Base-by-base conservation (phyloP, 495 filamentous ascomycete genomes). In the Aspergillus conjunctus region DNA sequence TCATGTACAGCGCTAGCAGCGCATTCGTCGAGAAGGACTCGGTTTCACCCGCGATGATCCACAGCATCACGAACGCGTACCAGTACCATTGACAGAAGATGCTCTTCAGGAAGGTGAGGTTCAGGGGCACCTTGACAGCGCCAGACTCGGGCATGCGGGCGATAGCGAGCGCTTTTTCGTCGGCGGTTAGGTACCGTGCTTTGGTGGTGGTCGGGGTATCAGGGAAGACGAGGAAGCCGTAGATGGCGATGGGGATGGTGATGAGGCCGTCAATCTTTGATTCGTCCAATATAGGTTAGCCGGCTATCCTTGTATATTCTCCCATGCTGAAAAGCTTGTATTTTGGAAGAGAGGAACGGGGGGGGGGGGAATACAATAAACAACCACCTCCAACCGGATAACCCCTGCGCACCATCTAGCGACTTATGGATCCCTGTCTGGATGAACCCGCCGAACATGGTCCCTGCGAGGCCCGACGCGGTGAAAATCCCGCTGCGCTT, bases 341-440 rank as follows among this genome's bases (percentile, higher is more conserved):
- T 10, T 39, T 39, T 8, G 34, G 34, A 37, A 1, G 43, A 3
- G n/a, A 9, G 8, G 20, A n/a, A 48, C 43, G 45, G n/a, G 30
- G 20, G 26, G 31, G 50, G n/a, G 44, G 2, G 50, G 60, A 65
- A 58, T 58, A 76, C 69, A 46, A 89, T 81, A 57, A 89, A 90
- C 21, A 89, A 65, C 87, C 87, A 89, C 17, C 85, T 70, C 87
- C 87, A 90, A 0, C 85, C 87, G 0, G 71, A 66, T 0, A 88
- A 66, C 0, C 84, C 85, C 26, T 71, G 62, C 4, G 58, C 64
- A 6, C 82, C 81, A 62, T 88, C 62, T 60, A 88, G 64, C 20
- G 74, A 78, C 7, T 68, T 69, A 61, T 88, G 73, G 54, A 87
- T 84, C 2, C 83, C 85, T 1, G 79, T 81, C 68, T 88, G 85